A percentile compares a stretch with the other conserved stretches of the same genome.
These are phyloP conservation scores for Aphanomyces astaci DNA, from an alignment of 352 stramenopile genomes.

Conservation along the genomic window DNA sequence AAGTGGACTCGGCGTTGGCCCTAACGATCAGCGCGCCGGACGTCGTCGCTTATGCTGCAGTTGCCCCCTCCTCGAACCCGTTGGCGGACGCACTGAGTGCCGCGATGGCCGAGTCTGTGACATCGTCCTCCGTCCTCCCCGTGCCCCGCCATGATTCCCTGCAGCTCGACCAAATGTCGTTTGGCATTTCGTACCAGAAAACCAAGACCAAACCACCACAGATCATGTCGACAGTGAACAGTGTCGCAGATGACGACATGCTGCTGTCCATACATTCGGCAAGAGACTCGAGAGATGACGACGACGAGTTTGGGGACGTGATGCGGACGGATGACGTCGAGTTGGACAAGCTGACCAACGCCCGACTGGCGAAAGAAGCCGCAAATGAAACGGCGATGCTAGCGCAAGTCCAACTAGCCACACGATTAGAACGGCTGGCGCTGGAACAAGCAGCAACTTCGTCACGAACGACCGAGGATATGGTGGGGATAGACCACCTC, in stretches of 20 bases:
- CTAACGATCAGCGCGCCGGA: not conserved
- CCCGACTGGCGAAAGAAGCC: not conserved
- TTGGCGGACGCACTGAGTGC: not conserved
- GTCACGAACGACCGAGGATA: too few species aligned
- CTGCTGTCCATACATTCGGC: conserved; percentile 1
- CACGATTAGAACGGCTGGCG: too few species aligned
- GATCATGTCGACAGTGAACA: not conserved
- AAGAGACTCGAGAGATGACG: not conserved
- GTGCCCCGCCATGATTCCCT: too few species aligned
- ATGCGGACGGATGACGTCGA: not conserved
- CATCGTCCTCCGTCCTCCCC: not conserved
- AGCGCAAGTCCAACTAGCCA: not conserved
- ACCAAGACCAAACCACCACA: not conserved
- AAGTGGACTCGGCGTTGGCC: conserved; percentile 16
- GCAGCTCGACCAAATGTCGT: not conserved
- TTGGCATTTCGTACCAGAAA: conserved; percentile 24
- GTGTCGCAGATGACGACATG: not conserved
- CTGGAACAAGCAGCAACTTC: not conserved
- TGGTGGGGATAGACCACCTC: not conserved
- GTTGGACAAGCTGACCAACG: not conserved
- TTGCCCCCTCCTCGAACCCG: not conserved
- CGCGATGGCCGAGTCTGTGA: not conserved
- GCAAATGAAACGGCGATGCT: not conserved
- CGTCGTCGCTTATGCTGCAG: not conserved
- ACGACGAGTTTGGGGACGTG: conserved; percentile 22